A percentile compares a stretch with the other conserved stretches of the same genome.
Conservation (phyloP, 2,329 filamentous ascomycete species). For the Cytospora mali region DNA sequence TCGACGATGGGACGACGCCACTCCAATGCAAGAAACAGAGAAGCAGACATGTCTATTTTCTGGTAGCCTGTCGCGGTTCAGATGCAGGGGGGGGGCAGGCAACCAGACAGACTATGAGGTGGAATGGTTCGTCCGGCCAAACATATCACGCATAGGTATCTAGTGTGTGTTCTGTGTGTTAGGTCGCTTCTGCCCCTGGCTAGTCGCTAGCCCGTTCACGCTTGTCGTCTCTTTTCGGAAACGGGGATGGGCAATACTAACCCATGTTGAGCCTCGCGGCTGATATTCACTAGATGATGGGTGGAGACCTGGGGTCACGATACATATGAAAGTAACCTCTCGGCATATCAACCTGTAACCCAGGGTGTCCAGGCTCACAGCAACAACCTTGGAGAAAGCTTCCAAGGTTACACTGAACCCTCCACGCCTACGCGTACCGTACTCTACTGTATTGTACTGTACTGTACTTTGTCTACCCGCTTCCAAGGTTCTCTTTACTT, state of each 20-base stretch:
- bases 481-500: not conserved
- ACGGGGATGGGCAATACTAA: not conserved
- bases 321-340: not conserved
- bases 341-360: not conserved
- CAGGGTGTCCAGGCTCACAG: not conserved
- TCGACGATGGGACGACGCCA: not conserved
- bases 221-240: not conserved
- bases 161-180: too few species aligned
- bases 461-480: not conserved
- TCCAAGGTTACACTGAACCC: conserved; percentile 2
- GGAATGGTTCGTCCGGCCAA: conserved; percentile 1
- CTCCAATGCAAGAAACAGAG: conserved; percentile 12
- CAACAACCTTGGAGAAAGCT: not conserved
- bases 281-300: not conserved
- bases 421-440: not conserved
- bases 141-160: not conserved
- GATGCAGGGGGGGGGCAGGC: not conserved
- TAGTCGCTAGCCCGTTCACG: conserved; percentile 1
- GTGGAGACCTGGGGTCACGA: not conserved
- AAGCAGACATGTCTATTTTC: conserved; percentile 5
- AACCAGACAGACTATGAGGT: not conserved
- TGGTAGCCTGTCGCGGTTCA: not conserved
- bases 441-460: not conserved
- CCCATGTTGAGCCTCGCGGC: conserved; percentile 1
- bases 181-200: conserved; percentile 13